phyloP scores from a whole-genome alignment of 2,329 filamentous ascomycete species.

The Ophiostoma fasciatum region DNA sequence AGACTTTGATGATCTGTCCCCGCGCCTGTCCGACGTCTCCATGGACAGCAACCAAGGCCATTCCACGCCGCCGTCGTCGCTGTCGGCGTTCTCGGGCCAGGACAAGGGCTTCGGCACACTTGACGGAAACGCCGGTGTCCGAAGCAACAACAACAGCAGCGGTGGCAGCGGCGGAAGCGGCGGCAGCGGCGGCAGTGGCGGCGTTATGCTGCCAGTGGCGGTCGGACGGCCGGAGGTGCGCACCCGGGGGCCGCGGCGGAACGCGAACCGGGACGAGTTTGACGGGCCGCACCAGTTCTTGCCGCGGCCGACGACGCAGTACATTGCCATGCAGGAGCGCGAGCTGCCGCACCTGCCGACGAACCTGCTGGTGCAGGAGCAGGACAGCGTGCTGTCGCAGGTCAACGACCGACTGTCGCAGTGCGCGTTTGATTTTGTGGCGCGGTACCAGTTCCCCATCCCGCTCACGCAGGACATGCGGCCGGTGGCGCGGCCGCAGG shows the following conservation, averaged over 20 bases:
- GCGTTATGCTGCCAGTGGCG: constrained; percentile 23
- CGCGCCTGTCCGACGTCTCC: constrained; percentile 45
- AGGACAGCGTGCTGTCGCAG: constrained; percentile 64
- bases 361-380: constrained; percentile 69
- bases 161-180: background rate
- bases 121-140: background rate
- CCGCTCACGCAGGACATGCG: constrained; percentile 72
- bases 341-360: constrained; percentile 72
- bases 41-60: constrained; percentile 33
- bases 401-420: constrained; percentile 76
- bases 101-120: background rate
- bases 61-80: constrained; percentile 18
- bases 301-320: constrained; percentile 53
- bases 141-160: background rate
- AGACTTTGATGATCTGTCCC: constrained; percentile 38
- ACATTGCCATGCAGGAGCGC: constrained; percentile 61
- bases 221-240: constrained; percentile 33
- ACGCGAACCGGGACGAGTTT: constrained; percentile 77
- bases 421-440: constrained; percentile 81
- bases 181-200: background rate
- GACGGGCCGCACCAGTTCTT: constrained; percentile 76
- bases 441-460: constrained; percentile 82
- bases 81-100: background rate
- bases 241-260: constrained; percentile 45
- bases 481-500: constrained; percentile 56